Base-by-base conservation (phyloP, 768 basidiomycete genomes). In the Vararia minispora region DNA sequence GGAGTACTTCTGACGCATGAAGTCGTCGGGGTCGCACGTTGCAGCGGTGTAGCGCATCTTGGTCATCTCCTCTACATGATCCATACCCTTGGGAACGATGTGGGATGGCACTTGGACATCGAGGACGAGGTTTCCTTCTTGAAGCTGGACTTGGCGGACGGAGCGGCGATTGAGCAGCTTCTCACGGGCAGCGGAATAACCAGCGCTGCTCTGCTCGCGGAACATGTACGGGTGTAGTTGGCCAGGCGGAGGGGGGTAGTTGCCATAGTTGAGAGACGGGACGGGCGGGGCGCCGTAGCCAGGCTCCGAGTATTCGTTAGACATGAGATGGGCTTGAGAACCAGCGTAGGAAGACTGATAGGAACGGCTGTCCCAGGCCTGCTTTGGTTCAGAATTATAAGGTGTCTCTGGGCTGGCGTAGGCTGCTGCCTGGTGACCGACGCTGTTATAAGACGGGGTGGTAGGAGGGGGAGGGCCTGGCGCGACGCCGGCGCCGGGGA, bases 11-110 rank as follows among this genome's bases (percentile, higher is more conserved):
- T 68, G 74, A 21, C 69, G 57, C 74, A 83, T 78, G 59, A 90
- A 91, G 33, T 88, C 78, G 52, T 91, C 86, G 5, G 87, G 88
- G 57, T 90, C 88, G 52, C 86, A 88, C 2, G 87, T 89, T 1
- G 82, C 83, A 3, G 86, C 87, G 5, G 86, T 88, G 57, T 90
- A 90, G 34, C 88, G 67, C 74, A 90, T 76, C 61, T 84, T 86
- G 40, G 75, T 73, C 63, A 79, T 78, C 53, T 87, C 85, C 49
- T 87, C 83, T 14, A 71, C 58, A 46, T 72, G 61, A 11, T 63
- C 56, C 59, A 72, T 74, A 41, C 69, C 71, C 27, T 68, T 67
- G n/a, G 84, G 84, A 22, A 88, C 58, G 51, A 90, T 87, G 46
- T 78, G 74, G 30, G 72, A 70, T 3, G 88, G 88, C 3, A 87